Base-by-base conservation (phyloP, 805 yeast genomes). In the Allodekkera sacchari region DNA sequence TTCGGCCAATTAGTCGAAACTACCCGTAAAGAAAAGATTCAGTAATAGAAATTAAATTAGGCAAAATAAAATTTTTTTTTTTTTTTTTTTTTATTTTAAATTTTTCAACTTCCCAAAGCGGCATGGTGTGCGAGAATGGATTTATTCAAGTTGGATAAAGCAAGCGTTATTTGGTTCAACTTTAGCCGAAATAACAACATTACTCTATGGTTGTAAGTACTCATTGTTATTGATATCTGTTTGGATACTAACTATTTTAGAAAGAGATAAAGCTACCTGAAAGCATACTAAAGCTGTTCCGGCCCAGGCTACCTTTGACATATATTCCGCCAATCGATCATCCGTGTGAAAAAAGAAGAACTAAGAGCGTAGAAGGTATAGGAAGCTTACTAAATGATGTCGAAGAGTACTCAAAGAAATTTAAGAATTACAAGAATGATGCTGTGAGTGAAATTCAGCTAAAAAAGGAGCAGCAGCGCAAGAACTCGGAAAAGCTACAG, bases 301-400 rank as follows among this genome's bases (percentile, higher is more conserved):
- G 62, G 6, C 77, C 83, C 5, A 61, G 68, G 25, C 71, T 74
- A 8, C 82, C 83, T 18, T 50, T 73, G n/a, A 60, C 64, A 21
- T 67, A 62, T 40, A 49, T 64, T 7, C 55, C 47, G 19, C 77
- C 77, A 1, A 45, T 55, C 3, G 88, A 77, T 44, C 58, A 59
- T 38, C 63, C 73, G 1, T 59, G 68, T 1, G 68, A 63, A 19
- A 27, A 57, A 10, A 54, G 89, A 13, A 44, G 60, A 6, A 74
- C 81, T 2, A 46, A 61, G 3, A 33, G 45, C 21, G 60, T 79
- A 11, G 43, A 68, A 1, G 77, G 79, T 1, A 42, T 77, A 6
- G 54, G 73, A 1, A 33, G 37, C 4, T 51, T 58, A 29, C 49
- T 54, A 25, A 42, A 29, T 28, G 43, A 36, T 16, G 33, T 53